These are phyloP conservation scores for Bruguiera gymnorhiza DNA, from an alignment of 345 rosid species.

Conservation along the genomic window DNA sequence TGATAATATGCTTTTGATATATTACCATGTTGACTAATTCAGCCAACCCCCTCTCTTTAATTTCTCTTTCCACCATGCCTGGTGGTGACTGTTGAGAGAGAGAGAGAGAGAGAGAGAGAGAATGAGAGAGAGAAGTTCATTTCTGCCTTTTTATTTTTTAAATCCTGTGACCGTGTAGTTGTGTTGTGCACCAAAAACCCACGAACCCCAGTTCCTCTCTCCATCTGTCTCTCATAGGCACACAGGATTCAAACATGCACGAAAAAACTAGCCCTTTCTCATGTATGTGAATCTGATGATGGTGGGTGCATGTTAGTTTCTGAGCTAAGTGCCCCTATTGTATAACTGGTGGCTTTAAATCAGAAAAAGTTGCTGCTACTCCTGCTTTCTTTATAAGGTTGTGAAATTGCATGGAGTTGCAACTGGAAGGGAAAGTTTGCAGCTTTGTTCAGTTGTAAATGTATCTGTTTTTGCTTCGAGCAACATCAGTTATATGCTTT, in stretches of 20 bases:
- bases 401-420: background rate
- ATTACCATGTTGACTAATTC: conserved; percentile 50
- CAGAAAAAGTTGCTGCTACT: background rate
- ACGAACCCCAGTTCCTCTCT: background rate
- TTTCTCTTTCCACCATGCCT: conserved; percentile 8
- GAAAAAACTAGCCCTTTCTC: conserved; percentile 22
- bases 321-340: conserved; percentile 4
- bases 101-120: background rate
- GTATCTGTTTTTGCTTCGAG: conserved; percentile 13
- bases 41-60: conserved; percentile 14
- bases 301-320: conserved; percentile 11
- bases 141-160: background rate
- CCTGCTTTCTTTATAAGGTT: conserved; percentile 1
- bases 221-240: too few species aligned
- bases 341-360: conserved; percentile 4
- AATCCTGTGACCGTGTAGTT: background rate
- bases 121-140: background rate
- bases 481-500: background rate
- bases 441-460: conserved; percentile 15
- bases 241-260: conserved; percentile 19
- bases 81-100: conserved; percentile 1
- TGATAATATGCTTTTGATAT: conserved; percentile 35
- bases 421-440: conserved; percentile 3
- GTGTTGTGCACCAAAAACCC: conserved; percentile 6
- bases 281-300: conserved; percentile 9